These are phyloP conservation scores for Aspergillus floridensis DNA, from an alignment of 2,329 filamentous ascomycete species.

Conservation along the genomic window DNA sequence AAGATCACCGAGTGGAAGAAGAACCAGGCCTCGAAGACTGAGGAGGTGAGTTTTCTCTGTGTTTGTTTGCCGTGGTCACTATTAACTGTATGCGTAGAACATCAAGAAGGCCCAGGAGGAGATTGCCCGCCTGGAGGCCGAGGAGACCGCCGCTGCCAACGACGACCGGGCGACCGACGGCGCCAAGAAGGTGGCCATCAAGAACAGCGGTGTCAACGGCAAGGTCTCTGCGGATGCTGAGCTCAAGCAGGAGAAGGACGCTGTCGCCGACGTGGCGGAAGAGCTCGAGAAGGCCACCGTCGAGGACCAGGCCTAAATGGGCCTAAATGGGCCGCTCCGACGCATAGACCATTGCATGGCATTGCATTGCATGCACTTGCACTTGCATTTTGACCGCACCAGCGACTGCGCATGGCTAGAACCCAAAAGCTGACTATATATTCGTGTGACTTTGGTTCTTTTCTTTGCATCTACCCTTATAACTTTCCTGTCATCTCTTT, in stretches of 20 bases:
- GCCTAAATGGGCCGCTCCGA: slow-evolving; percentile 23
- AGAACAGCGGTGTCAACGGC: slow-evolving; percentile 54
- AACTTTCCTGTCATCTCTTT: background rate
- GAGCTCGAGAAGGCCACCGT: slow-evolving; percentile 61
- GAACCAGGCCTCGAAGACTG: slow-evolving; percentile 84
- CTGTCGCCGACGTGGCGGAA: slow-evolving; percentile 56
- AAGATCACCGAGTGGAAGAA: slow-evolving; percentile 91
- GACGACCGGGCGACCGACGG: slow-evolving; percentile 47
- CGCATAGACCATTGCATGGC: slow-evolving; percentile 17
- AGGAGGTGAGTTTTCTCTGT: slow-evolving; percentile 64
- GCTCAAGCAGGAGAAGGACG: slow-evolving; percentile 57
- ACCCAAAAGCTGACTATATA: slow-evolving; percentile 16
- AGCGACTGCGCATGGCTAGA: slow-evolving; percentile 22
- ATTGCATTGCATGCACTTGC: slow-evolving; percentile 8
- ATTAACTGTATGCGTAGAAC: slow-evolving; percentile 62
- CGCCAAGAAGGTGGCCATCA: slow-evolving; percentile 53
- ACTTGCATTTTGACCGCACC: slow-evolving; percentile 17
- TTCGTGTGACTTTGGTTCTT: slow-evolving; percentile 15
- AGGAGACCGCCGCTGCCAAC: slow-evolving; percentile 57
- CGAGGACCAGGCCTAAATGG: slow-evolving; percentile 51
- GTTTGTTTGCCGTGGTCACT: background rate
- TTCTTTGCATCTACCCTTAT: slow-evolving; percentile 13
- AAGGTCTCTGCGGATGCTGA: slow-evolving; percentile 54
- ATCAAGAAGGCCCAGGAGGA: slow-evolving; percentile 95
- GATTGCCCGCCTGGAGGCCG: slow-evolving; percentile 76